Conservation (phyloP, 371 early-diverging fungal genomes). For the Blakeslea trispora region DNA sequence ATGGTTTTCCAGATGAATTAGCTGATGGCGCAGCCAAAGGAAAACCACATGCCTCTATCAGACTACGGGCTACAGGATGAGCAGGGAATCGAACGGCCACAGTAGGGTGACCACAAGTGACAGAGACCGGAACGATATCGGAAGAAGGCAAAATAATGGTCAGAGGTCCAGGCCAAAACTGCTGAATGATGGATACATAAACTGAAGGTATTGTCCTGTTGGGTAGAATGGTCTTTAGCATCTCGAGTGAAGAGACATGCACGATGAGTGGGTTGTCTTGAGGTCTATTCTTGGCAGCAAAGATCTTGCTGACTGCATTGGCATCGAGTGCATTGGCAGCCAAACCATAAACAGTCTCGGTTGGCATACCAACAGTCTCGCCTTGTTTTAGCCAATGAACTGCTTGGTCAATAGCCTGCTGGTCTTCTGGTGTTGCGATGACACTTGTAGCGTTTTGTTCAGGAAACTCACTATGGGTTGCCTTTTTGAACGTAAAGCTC, state of each 20-base stretch:
- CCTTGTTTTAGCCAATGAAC: conserved; percentile 44
- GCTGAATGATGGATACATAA: conserved; percentile 67
- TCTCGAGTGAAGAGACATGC: conserved; percentile 90
- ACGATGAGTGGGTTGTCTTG: conserved; percentile 99
- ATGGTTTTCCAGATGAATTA: conserved; percentile 96
- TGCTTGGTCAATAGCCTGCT: conserved; percentile 47
- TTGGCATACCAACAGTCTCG: conserved; percentile 93
- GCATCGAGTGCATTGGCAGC: conserved; percentile 89
- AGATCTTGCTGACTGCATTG: conserved; percentile 83
- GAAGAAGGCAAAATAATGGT: conserved; percentile 91
- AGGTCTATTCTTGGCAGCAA: conserved; percentile 93
- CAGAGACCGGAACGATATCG: conserved; percentile 64
- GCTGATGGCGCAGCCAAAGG: conserved; percentile 99
- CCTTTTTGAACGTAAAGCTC: conserved; percentile 19
- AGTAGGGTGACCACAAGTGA: conserved; percentile 88
- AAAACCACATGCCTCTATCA: conserved; percentile 85
- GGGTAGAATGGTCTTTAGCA: conserved; percentile 79
- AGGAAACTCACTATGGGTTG: conserved; percentile 14
- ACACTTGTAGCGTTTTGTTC: conserved; percentile 25
- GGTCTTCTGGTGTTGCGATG: conserved; percentile 27
- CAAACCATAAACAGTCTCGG: conserved; percentile 99
- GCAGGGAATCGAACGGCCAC: conserved; percentile 97
- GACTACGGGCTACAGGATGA: conserved; percentile 87
- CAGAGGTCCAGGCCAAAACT: conserved; percentile 98
- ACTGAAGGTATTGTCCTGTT: conserved; percentile 59